Evolutionary conservation across 106 monocot species (phyloP), one percentile per base, ranked within the genome.

Genomic region (Narthecium ossifragum): DNA sequence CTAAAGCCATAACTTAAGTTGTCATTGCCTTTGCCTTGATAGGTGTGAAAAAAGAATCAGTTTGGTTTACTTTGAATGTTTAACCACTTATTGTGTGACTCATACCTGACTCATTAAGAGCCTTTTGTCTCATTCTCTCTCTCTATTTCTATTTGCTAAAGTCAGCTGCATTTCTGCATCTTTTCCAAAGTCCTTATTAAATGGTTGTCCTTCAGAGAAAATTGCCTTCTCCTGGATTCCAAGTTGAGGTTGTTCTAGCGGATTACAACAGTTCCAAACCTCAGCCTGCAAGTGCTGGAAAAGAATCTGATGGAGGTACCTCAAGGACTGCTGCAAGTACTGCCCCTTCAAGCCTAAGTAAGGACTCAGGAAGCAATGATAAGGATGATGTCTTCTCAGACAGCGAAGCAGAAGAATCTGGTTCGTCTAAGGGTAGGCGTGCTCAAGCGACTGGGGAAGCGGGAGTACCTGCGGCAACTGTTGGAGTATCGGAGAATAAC

Each of bases 381-480:
- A 86, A 85, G 56, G 90, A 96, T 49, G 90, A 96, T 38, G 90
- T 86, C 36, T 96, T 96, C 71, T 96, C 94, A 8, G 94, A 86
- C 36, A 86, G 86, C 14, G 94, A 96, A 39, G 62, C 73, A 31
- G 94, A 96, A 34, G 83, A 74, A 17, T 41, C 31, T 31, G 65
- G 72, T 6, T 78, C 81, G n/a, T 60, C 79, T 0, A 72, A 57
- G 63, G 51, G 69, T 15, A 71, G 55, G 51, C 71, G 23, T 50
- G 39, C 62, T 45, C 75, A 53, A 46, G 12, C 10, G 26, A 15
- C 60, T 25, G 8, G 54, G 18, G 29, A 41, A 25, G 37, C 21
- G 4, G 51, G 30, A 11, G 26, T 41, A 21, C 32, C 61, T 26
- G 13, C 54, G 0, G 38, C 17, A 14, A 26, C 37, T 27, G 61